Evolutionary conservation across 1,284 basidiomycete genomes (phyloP), one percentile per base, ranked within the genome.

Genomic region (Xerocomus amazonicus): DNA sequence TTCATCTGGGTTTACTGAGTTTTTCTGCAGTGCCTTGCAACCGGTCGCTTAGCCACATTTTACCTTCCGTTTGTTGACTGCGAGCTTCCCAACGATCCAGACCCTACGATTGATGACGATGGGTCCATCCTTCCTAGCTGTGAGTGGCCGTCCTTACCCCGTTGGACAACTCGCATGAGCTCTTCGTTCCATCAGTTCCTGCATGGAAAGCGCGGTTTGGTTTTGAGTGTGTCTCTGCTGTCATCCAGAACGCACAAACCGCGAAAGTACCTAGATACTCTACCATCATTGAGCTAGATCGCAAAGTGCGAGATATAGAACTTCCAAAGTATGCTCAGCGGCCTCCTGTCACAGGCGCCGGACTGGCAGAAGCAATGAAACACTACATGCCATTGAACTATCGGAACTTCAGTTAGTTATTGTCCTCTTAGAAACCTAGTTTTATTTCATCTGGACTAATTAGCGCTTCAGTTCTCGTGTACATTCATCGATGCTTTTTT

Each of bases 201-300:
- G 76, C 72, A 45, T 87, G 86, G 85, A 87, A 86, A 65, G 83
- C 84, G 23, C 75, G 73, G 6, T 88, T 86, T 63, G 84, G 83
- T 9, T 77, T 77, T 23, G 79, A 84, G 52, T 86, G 83, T 58
- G 73, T 87, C 8, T 74, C 83, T 16, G 74, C 75, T 13, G 81
- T 87, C 23, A 83, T 84, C 6, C 78, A 82, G 65, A 78, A 80
- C 16, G 80, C 81, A 14, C 67, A 85, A 36, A 82, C 78, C 0
- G 80, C 84, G 3, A 77, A 77, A 14, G 79, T 84, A 3, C 83
- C 84, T 0, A 82, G 78, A 57, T 85, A 85, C 54, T 76, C 79
- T 8, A 73, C 76, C 43, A 80, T 85, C 41, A 68, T 84, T 7
- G 80, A 81, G 38, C 72, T 84, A 7, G 82, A 85, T 60, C 73